phyloP scores from a whole-genome alignment of 2,329 filamentous ascomycete species.

The Alternaria sp. region DNA sequence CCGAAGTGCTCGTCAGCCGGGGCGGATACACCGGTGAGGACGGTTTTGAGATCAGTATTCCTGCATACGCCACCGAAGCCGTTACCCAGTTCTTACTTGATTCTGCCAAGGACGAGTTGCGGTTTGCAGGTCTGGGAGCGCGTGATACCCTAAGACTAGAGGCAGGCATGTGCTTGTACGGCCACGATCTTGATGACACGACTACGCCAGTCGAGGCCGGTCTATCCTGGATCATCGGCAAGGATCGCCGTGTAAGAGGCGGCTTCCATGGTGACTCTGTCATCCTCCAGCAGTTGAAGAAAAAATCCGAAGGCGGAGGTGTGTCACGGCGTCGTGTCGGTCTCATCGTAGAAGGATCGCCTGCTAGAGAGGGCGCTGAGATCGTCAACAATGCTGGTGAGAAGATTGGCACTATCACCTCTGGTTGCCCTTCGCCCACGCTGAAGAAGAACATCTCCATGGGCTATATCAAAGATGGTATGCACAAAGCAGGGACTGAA shows the following conservation, averaged over 20 bases:
- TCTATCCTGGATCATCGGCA: slow-evolving; percentile 83
- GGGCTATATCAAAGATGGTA: slow-evolving; percentile 84
- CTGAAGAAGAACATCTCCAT: slow-evolving; percentile 93
- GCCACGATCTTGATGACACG: slow-evolving; percentile 89
- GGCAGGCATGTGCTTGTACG: slow-evolving; percentile 99
- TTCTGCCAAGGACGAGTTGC: slow-evolving; percentile 69
- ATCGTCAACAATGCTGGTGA: slow-evolving; percentile 72
- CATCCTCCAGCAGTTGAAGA: slow-evolving; percentile 79
- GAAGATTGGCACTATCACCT: slow-evolving; percentile 82
- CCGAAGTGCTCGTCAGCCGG: slow-evolving; percentile 75
- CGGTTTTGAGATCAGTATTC: slow-evolving; percentile 94
- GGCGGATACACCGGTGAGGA: slow-evolving; percentile 98
- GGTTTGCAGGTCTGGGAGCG: slow-evolving; percentile 86
- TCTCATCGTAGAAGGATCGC: slow-evolving; percentile 81
- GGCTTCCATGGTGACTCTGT: slow-evolving; percentile 86
- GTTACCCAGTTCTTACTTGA: slow-evolving; percentile 75
- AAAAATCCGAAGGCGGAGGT: slow-evolving; percentile 74
- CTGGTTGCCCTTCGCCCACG: slow-evolving; percentile 87
- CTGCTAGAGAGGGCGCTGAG: slow-evolving; percentile 86
- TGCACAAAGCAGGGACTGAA: slow-evolving; percentile 85
- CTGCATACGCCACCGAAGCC: slow-evolving; percentile 68
- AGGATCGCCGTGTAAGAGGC: slow-evolving; percentile 72
- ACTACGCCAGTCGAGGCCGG: slow-evolving; percentile 73
- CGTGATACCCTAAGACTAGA: slow-evolving; percentile 92
- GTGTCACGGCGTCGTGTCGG: slow-evolving; percentile 79